A percentile compares a stretch with the other conserved stretches of the same genome.
phyloP scores from a whole-genome alignment of 345 rosid genomes.

The Barbarea vulgaris region DNA sequence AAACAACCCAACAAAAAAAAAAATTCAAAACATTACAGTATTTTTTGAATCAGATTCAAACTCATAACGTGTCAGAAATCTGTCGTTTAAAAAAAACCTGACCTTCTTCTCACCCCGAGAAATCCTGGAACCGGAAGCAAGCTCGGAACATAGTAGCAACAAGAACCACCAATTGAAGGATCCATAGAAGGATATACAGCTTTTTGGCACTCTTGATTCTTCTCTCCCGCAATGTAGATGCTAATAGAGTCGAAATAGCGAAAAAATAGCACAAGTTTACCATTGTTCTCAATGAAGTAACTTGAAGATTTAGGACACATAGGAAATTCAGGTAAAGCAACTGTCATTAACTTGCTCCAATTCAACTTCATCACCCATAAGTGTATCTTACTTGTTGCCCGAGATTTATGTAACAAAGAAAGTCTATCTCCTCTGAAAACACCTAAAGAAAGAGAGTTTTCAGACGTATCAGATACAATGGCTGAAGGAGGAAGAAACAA shows the following conservation, averaged over 20 bases:
- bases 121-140: slow-evolving; percentile 13
- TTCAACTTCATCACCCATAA: slow-evolving; percentile 22
- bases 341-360: slow-evolving; percentile 5
- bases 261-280: not conserved
- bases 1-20: not conserved
- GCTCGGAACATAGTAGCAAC: slow-evolving; percentile 19
- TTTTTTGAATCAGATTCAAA: not conserved
- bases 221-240: not conserved
- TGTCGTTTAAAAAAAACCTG: not conserved
- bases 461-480: not conserved
- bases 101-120: not conserved
- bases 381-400: not conserved
- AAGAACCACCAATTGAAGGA: not conserved
- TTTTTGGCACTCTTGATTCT: not conserved
- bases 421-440: slow-evolving; percentile 11
- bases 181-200: not conserved
- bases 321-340: not conserved
- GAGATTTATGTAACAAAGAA: not conserved
- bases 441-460: not conserved
- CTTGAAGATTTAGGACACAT: not conserved
- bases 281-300: slow-evolving; percentile 6
- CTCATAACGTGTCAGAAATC: not conserved
- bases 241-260: not conserved
- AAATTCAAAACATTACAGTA: not conserved
- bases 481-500: slow-evolving; percentile 23